A percentile compares a stretch with the other conserved stretches of the same genome.
These are phyloP conservation scores for Ganoderma lucidum DNA, from an alignment of 1,284 basidiomycete genomes.

Conservation along the genomic window DNA sequence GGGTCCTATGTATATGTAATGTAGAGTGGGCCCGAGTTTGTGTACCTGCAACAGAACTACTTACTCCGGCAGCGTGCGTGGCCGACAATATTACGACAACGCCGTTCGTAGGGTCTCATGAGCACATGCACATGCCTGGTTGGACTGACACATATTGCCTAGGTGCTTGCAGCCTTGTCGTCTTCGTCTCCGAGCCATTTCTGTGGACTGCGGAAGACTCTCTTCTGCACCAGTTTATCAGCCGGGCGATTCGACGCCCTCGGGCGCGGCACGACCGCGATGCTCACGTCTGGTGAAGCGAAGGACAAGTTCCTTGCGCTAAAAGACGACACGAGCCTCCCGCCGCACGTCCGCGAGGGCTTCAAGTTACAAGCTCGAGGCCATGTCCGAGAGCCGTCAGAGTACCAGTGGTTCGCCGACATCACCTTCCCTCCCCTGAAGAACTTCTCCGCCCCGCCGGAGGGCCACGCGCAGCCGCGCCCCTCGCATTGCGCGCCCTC, in stretches of 20 bases:
- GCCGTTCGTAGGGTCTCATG: no score
- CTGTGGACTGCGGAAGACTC: slow-evolving; percentile 3
- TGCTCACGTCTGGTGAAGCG: not conserved
- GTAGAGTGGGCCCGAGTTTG: no score
- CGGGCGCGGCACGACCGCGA: slow-evolving; percentile 28
- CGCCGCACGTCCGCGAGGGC: not conserved
- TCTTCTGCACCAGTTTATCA: slow-evolving; percentile 20
- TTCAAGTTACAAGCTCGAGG: slow-evolving; percentile 11
- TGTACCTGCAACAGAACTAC: no score
- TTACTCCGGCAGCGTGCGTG: no score
- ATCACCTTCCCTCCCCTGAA: not conserved
- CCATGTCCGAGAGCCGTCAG: not conserved
- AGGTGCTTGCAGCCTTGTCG: not conserved
- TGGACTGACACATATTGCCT: no score
- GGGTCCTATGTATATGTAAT: no score
- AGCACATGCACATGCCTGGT: no score
- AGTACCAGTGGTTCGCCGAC: not conserved
- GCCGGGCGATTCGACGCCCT: slow-evolving; percentile 7
- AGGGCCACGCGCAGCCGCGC: not conserved
- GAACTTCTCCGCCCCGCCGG: not conserved
- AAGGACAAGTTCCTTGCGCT: not conserved
- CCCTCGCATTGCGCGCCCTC: not conserved
- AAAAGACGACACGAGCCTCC: not conserved
- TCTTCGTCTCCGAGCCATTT: slow-evolving; percentile 21
- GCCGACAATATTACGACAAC: no score